Evolutionary conservation across 345 rosid genomes (phyloP).

Genomic region (Gossypium bickii): DNA sequence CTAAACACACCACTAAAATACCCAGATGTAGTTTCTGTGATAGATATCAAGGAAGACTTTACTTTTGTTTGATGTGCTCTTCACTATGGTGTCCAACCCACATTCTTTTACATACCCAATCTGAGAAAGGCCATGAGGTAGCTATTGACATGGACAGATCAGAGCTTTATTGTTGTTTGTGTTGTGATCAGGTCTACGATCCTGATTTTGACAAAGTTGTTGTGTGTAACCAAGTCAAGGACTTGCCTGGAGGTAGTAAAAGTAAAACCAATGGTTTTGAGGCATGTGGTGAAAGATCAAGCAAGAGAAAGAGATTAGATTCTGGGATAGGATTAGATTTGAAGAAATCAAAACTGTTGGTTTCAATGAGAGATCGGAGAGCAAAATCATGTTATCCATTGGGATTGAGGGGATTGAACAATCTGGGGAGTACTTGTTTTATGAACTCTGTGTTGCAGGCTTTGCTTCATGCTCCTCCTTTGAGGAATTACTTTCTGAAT

Average conservation of each 20-base stretch:
- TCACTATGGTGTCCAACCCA: slow-evolving; percentile 65
- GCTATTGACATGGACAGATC: slow-evolving; percentile 77
- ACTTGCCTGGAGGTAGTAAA: slow-evolving; percentile 24
- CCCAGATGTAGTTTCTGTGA: slow-evolving; percentile 67
- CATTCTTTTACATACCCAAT: slow-evolving; percentile 53
- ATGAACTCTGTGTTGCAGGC: slow-evolving; percentile 95
- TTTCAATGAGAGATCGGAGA: slow-evolving; percentile 46
- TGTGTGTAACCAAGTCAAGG: slow-evolving; percentile 42
- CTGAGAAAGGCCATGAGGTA: slow-evolving; percentile 57
- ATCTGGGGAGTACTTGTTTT: slow-evolving; percentile 83
- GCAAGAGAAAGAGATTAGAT: slow-evolving; percentile 57
- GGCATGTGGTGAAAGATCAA: slow-evolving; percentile 41
- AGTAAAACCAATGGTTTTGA: slow-evolving; percentile 30
- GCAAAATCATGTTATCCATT: slow-evolving; percentile 62
- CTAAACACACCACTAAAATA: slow-evolving; percentile 23
- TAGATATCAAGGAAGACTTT: slow-evolving; percentile 45
- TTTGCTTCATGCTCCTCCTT: slow-evolving; percentile 78
- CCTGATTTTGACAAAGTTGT: slow-evolving; percentile 72
- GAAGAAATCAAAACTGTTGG: slow-evolving; percentile 43
- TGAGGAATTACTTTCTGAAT: slow-evolving; percentile 69
- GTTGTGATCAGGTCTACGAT: slow-evolving; percentile 84
- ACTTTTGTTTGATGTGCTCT: slow-evolving; percentile 71
- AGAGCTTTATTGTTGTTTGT: slow-evolving; percentile 78
- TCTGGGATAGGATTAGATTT: slow-evolving; percentile 43
- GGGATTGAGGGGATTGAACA: slow-evolving; percentile 84